phyloP scores from a whole-genome alignment of 2,329 filamentous ascomycete species.

The Sordariomycetes sp. region DNA sequence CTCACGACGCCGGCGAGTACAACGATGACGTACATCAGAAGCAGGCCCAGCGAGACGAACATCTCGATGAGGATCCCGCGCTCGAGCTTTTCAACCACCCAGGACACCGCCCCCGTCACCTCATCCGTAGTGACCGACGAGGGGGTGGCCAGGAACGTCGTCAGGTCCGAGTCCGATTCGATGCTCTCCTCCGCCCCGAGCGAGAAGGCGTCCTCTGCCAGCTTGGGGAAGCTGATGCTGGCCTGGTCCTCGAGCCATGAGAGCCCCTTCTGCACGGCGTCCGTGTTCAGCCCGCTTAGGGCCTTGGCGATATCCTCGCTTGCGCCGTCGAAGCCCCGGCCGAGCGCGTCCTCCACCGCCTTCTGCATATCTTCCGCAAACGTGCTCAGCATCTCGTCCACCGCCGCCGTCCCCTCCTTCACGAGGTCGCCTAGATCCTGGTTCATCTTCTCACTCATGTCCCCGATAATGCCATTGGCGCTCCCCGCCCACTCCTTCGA shows the following conservation, averaged over 20 bases:
- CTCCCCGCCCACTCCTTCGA: constrained; percentile 67
- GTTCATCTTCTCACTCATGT: constrained; percentile 71
- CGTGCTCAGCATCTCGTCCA: constrained; percentile 75
- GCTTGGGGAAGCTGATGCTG: constrained; percentile 66
- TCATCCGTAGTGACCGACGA: constrained; percentile 67
- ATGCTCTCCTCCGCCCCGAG: constrained; percentile 58
- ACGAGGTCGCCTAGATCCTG: constrained; percentile 85
- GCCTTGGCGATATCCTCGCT: constrained; percentile 75
- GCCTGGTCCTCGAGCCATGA: constrained; percentile 89
- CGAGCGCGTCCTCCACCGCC: constrained; percentile 68
- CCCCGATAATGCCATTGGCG: constrained; percentile 61
- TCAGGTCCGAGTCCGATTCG: constrained; percentile 45
- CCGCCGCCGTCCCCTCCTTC: constrained; percentile 65
- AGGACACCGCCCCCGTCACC: constrained; percentile 64
- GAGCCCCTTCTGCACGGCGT: constrained; percentile 74
- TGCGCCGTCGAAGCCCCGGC: constrained; percentile 64
- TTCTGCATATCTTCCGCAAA: constrained; percentile 71
- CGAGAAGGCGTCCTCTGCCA: constrained; percentile 75
- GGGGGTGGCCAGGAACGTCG: constrained; percentile 68
- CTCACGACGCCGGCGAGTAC: constrained; percentile 64
- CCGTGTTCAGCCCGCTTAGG: constrained; percentile 78
- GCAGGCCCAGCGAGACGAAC: constrained; percentile 63
- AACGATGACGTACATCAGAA: constrained; percentile 69
- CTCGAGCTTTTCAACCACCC: constrained; percentile 57
- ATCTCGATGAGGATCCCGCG: constrained; percentile 64